A percentile compares a stretch with the other conserved stretches of the same genome.
phyloP scores from a whole-genome alignment of 1,139 yeast genomes.

The Pichia sp. region DNA sequence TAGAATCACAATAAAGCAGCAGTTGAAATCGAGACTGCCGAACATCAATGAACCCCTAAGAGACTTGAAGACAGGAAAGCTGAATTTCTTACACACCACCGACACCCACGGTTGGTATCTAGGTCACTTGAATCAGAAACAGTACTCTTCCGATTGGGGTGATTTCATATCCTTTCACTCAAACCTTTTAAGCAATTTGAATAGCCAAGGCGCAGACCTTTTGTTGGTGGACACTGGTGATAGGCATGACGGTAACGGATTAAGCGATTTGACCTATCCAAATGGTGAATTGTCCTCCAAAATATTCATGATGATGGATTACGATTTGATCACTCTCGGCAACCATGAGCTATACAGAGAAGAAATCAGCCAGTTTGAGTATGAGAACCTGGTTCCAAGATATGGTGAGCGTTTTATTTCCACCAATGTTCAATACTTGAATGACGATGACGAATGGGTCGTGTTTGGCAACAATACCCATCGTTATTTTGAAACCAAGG shows the following conservation, averaged over 20 bases:
- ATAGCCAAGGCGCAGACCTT: conserved; percentile 50
- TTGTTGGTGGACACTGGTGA: conserved; percentile 86
- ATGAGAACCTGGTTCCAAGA: conserved; percentile 50
- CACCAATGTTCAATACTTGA: conserved; percentile 72
- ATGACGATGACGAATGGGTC: conserved; percentile 46
- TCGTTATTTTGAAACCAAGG: conserved; percentile 61
- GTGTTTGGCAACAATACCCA: conserved; percentile 66
- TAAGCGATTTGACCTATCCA: conserved; percentile 65
- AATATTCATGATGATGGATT: conserved; percentile 62
- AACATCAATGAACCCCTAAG: conserved; percentile 36
- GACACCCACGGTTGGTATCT: conserved; percentile 96
- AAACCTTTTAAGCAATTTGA: conserved; percentile 48
- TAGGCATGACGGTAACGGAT: conserved; percentile 91
- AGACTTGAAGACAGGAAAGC: conserved; percentile 57
- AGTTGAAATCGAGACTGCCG: conserved; percentile 27
- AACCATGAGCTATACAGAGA: conserved; percentile 87
- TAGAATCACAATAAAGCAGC: conserved; percentile 21
- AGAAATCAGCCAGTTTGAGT: conserved; percentile 65
- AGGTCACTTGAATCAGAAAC: conserved; percentile 75
- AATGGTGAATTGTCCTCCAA: conserved; percentile 63
- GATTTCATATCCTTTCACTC: conserved; percentile 71
- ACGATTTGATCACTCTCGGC: conserved; percentile 81
- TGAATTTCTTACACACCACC: conserved; percentile 87
- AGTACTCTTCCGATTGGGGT: conserved; percentile 89
- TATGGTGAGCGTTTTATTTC: conserved; percentile 68